Base-by-base conservation (phyloP, 768 basidiomycete genomes). In the Kwoniella mangroviensis region DNA sequence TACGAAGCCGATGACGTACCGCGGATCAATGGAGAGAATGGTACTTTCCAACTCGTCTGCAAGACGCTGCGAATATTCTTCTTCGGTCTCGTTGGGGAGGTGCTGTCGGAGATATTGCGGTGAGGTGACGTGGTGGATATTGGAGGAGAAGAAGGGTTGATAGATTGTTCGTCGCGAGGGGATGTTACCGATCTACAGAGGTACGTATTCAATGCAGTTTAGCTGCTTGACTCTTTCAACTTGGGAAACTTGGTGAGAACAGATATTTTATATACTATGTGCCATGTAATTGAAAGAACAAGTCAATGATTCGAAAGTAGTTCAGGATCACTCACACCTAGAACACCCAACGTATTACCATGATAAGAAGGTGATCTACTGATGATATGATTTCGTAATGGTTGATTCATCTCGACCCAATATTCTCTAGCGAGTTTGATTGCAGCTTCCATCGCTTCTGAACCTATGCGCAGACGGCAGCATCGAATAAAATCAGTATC, bases 401-500 rank as follows among this genome's bases (percentile, higher is more conserved):
- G 67, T 22, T 72, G 41, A 15, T 68, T 67, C 21, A 41, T 58
- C 26, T 74, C 70, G 34, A 75, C 76, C 67, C 75, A 76, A 58
- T 79, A 77, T 43, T 79, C 75, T 42, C 75, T 63, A 15, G 67
- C 66, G 0, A 76, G 65, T 51, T 76, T 76, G 65, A 79, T 73
- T 1, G 70, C 68, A 22, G 73, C 70, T 43, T 79, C 75, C 34
- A 73, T 63, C 15, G 77, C 77, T 68, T 76, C 75, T 21, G 72
- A 71, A 19, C 63, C 67, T 67, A 45, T 34, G 34, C 34, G 34
- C 9, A 34, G 34, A 34, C 34, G 34, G 4, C 34, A 34, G 34
- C 34, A 34, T 34, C 34, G 34, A 34, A 7, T 6, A 34, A 34
- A 5, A 34, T 15, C 13, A 40, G 51, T 52, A 12, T 21, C n/a